These are phyloP conservation scores for Sophora flavescens DNA, from an alignment of 306 rosid species.

Conservation along the genomic window DNA sequence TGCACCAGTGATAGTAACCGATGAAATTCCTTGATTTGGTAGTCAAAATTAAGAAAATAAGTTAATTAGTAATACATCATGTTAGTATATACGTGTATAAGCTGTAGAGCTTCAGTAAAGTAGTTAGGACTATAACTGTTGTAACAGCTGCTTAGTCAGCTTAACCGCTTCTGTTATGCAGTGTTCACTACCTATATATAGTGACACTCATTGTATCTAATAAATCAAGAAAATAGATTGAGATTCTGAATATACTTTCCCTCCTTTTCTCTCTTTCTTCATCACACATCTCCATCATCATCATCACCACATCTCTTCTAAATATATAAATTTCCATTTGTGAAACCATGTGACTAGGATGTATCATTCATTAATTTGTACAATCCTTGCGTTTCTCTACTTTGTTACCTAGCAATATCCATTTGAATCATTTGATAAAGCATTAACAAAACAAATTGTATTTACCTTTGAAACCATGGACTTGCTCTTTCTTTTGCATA, in stretches of 20 bases:
- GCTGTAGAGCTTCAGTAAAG: too few relatives aligned
- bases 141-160: too few relatives aligned
- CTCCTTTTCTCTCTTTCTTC: too few relatives aligned
- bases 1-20: neutral
- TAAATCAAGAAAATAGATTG: too few relatives aligned
- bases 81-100: too few relatives aligned
- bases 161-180: too few relatives aligned
- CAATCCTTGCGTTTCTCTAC: neutral
- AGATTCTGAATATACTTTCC: too few relatives aligned
- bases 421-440: neutral
- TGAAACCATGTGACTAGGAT: neutral
- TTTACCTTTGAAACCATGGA: slow-evolving; percentile 59
- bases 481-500: slow-evolving; percentile 71
- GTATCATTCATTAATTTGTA: neutral
- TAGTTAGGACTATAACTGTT: too few relatives aligned
- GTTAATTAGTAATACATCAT: neutral
- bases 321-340: slow-evolving; percentile 5
- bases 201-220: too few relatives aligned
- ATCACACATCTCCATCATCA: neutral
- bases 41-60: slow-evolving; percentile 13
- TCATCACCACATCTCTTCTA: neutral
- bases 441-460: slow-evolving; percentile 16
- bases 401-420: neutral
- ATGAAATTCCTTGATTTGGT: slow-evolving; percentile 3
- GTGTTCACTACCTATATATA: too few relatives aligned